phyloP scores from a whole-genome alignment of 345 rosid species.

The Heritiera fomes region DNA sequence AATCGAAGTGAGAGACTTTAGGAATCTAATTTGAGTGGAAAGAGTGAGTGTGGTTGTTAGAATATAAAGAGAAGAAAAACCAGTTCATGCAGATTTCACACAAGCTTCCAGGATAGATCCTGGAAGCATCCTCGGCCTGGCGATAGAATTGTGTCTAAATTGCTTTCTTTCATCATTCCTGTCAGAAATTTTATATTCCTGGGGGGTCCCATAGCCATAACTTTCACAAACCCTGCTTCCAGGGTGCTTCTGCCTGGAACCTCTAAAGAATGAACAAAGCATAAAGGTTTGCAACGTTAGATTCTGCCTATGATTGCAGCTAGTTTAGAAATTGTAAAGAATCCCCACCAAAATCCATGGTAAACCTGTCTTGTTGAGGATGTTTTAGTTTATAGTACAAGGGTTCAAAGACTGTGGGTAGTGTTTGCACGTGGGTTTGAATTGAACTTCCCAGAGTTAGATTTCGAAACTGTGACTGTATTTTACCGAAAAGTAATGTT shows the following conservation, averaged over 20 bases:
- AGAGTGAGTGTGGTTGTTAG: conserved; percentile 20
- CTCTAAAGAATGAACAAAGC: no score
- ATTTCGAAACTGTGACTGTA: neutral
- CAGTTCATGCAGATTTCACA: neutral
- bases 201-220: neutral
- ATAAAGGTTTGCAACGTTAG: neutral
- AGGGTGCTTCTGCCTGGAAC: neutral
- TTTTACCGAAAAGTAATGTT: neutral
- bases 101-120: conserved; percentile 32
- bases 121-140: conserved; percentile 30
- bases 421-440: neutral
- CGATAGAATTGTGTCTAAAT: neutral
- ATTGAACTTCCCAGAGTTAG: neutral
- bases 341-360: neutral
- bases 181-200: neutral
- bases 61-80: conserved; percentile 24
- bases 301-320: neutral
- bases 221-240: neutral
- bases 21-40: conserved; percentile 34
- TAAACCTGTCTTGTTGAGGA: neutral
- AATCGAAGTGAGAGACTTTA: neutral
- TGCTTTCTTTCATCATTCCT: neutral
- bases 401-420: neutral
- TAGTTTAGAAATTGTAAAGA: neutral
- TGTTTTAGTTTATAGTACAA: neutral